Base-by-base conservation (phyloP, 768 basidiomycete species). In the Lactarius deliciosus region DNA sequence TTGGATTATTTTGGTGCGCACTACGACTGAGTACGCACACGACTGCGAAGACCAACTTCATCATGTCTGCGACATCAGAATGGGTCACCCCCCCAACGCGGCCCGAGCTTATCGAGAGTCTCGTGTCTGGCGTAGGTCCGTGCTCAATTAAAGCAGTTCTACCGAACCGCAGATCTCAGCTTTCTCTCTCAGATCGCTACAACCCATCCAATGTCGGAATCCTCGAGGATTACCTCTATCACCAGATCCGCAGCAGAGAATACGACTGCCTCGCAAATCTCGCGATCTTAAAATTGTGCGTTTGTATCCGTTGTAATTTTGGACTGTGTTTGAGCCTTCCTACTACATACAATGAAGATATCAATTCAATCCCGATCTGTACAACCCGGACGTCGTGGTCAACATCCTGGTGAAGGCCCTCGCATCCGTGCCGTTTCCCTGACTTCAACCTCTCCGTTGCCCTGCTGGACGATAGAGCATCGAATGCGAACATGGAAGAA, bases 251-350 rank as follows among this genome's bases (percentile, higher is more conserved):
- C 71, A 90, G 86, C 73, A 88, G 90, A 71, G 91, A 94, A 75
- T 98, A 98, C 72, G 96, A 99, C 77, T 89, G 92, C 72, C 85
- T 98, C 50, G 94, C 96, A 36, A 98, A 98, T 79, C 82, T 98
- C 47, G 96, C 96, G 58, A 94, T 97, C 69, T 76, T 98, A 57
- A 98, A 98, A 79, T 80, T 98, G 92, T 95, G 71, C 43, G 84
- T 76, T 20, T 38, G 30, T 62, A 40, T 40, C 11, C 38, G 15
- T 64, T 47, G 58, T 22, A 25, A 57, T 36, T 16, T 13, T 15
- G 57, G 58, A 20, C 70, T 68, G 25, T 20, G 8, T 47, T 61
- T 20, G 20, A 28, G 10, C 10, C 13, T 22, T 45, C 53, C 18
- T n/a, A 8, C 22, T 34, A 9, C 15, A 41, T 30, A 22, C 13